Evolutionary conservation across 371 early-diverging fungal genomes (phyloP).

Genomic region (Saksenaea oblongispora): DNA sequence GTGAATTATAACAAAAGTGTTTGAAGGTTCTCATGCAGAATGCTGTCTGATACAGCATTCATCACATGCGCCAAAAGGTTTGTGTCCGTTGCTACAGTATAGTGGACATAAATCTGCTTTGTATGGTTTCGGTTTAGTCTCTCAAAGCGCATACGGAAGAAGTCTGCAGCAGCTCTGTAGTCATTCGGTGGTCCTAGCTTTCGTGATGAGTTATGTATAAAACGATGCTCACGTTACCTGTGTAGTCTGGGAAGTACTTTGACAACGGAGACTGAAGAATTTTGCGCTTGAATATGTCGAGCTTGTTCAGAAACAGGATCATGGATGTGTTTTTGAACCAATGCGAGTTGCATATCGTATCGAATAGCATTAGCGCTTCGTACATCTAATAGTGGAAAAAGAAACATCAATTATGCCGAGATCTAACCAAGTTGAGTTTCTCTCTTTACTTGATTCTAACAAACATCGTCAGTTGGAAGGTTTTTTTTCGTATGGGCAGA

Average conservation of each 20-base stretch:
- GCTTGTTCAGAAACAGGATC: constrained; percentile 84
- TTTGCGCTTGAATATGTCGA: constrained; percentile 78
- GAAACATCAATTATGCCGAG: background rate
- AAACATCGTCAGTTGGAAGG: background rate
- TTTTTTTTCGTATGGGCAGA: too few species aligned
- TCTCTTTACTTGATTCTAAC: background rate
- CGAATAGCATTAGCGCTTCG: constrained; percentile 69
- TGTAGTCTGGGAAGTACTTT: constrained; percentile 75
- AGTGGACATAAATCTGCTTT: constrained; percentile 57
- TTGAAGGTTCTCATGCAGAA: constrained; percentile 43
- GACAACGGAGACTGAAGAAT: constrained; percentile 62
- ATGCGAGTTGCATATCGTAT: constrained; percentile 75
- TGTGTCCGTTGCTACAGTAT: constrained; percentile 58
- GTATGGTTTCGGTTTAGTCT: constrained; percentile 27
- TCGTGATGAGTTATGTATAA: background rate
- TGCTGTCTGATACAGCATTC: constrained; percentile 54
- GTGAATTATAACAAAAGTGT: constrained; percentile 23
- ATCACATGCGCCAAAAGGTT: constrained; percentile 51
- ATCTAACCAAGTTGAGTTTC: background rate
- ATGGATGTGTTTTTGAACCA: constrained; percentile 83
- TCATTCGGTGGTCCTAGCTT: constrained; percentile 21
- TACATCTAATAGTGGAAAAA: constrained; percentile 22
- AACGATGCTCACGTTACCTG: constrained; percentile 33
- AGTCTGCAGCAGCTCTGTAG: constrained; percentile 22
- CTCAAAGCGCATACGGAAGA: constrained; percentile 24